Conservation (phyloP, 768 basidiomycete genomes). For the Lentinula lateritia region DNA sequence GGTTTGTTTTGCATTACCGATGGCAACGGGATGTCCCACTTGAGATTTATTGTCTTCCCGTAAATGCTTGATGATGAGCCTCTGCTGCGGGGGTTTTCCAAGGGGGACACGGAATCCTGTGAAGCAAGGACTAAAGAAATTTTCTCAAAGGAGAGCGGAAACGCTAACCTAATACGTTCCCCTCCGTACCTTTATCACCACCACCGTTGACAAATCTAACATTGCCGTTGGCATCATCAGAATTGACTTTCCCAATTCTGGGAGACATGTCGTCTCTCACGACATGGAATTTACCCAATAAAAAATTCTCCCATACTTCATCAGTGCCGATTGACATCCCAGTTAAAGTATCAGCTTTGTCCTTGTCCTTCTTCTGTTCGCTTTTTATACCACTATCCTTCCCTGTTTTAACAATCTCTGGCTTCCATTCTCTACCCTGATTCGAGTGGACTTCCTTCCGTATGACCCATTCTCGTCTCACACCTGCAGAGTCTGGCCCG, state of each 20-base stretch:
- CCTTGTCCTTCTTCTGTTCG: not conserved
- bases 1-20: not conserved
- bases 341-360: not conserved
- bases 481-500: not conserved
- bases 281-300: not conserved
- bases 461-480: slow-evolving; percentile 5
- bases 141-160: not conserved
- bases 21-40: not conserved
- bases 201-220: not conserved
- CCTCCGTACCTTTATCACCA: not conserved
- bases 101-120: not conserved
- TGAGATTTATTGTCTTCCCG: not conserved
- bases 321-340: slow-evolving; percentile 1
- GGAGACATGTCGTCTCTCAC: not conserved
- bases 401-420: not conserved
- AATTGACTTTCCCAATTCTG: not conserved
- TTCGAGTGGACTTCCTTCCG: not conserved
- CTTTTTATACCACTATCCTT: not conserved
- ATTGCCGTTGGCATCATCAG: not conserved
- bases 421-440: not conserved
- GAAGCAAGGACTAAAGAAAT: not conserved
- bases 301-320: slow-evolving; percentile 4
- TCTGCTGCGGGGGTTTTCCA: slow-evolving; percentile 4
- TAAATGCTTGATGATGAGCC: slow-evolving; percentile 2
- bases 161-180: not conserved